phyloP scores from a whole-genome alignment of 148 eudicot genomes.

The Chenopodium berlandieri region DNA sequence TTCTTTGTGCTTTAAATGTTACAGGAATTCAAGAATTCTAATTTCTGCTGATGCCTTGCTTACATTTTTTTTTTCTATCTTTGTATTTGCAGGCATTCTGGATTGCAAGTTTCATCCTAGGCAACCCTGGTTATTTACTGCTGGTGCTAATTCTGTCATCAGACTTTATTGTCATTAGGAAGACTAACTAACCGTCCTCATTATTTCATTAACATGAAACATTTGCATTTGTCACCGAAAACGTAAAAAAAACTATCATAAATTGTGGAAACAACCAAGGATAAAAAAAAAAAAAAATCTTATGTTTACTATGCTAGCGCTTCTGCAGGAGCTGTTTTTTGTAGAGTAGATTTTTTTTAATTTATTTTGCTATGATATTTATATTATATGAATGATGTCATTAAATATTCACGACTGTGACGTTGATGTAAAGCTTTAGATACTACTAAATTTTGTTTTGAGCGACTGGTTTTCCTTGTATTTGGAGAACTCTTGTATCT shows the following conservation, averaged over 20 bases:
- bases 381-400: not conserved
- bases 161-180: conserved; percentile 52
- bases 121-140: conserved; percentile 79
- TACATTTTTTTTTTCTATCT: not conserved
- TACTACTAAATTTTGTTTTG: not conserved
- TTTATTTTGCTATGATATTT: not conserved
- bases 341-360: conserved; percentile 15
- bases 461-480: not conserved
- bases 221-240: not conserved
- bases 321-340: conserved; percentile 12
- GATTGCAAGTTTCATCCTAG: conserved; percentile 70
- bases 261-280: not conserved
- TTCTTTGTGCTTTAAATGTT: not conserved
- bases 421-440: not conserved
- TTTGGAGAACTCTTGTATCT: not conserved
- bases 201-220: not conserved
- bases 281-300: not conserved
- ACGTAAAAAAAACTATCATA: not conserved
- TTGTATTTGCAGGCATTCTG: conserved; percentile 45
- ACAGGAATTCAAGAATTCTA: not conserved
- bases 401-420: not conserved
- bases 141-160: conserved; percentile 62
- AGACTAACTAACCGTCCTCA: not conserved
- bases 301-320: not conserved
- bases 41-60: not conserved